Percentiles rank a stretch among this genome's conserved stretches.
Conservation (phyloP, 495 filamentous ascomycete species). For the Aspergillus kassunensis region DNA sequence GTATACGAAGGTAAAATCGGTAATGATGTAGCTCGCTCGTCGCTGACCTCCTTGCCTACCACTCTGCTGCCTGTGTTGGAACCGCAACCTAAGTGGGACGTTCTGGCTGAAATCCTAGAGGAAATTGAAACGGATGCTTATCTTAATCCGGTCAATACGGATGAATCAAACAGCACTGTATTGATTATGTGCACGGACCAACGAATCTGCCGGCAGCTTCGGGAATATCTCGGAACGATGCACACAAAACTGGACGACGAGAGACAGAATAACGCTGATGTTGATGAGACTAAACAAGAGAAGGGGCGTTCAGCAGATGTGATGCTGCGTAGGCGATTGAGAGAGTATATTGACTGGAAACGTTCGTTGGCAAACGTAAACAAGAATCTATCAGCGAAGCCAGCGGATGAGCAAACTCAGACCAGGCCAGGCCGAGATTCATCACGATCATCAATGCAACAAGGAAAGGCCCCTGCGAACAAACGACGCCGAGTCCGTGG, state of each 20-base stretch:
- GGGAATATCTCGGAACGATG: conserved; percentile 91
- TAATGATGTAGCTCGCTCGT: conserved; percentile 35
- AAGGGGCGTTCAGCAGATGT: conserved; percentile 69
- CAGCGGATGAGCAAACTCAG: conserved; percentile 22
- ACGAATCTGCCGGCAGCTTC: conserved; percentile 80
- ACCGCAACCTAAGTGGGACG: conserved; percentile 89
- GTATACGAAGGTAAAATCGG: conserved; percentile 74
- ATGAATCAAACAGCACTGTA: conserved; percentile 86
- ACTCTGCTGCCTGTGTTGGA: conserved; percentile 86
- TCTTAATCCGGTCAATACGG: conserved; percentile 66
- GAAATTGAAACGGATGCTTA: conserved; percentile 93
- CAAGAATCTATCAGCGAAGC: conserved; percentile 59
- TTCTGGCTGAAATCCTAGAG: conserved; percentile 79
- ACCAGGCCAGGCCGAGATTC: conserved; percentile 22
- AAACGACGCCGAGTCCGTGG: conserved; percentile 90
- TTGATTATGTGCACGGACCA: conserved; percentile 94
- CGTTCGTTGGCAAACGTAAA: conserved; percentile 82
- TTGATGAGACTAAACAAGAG: conserved; percentile 40
- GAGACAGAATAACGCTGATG: conserved; percentile 16
- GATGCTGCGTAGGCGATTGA: conserved; percentile 83
- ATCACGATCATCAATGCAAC: conserved; percentile 27
- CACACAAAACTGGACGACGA: conserved; percentile 60
- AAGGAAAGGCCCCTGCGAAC: conserved; percentile 69
- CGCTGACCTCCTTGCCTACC: conserved; percentile 49
- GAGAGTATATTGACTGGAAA: conserved; percentile 92